Base-by-base conservation (phyloP, 176 grass and related monocot genomes). In the Aegilops speltoides region DNA sequence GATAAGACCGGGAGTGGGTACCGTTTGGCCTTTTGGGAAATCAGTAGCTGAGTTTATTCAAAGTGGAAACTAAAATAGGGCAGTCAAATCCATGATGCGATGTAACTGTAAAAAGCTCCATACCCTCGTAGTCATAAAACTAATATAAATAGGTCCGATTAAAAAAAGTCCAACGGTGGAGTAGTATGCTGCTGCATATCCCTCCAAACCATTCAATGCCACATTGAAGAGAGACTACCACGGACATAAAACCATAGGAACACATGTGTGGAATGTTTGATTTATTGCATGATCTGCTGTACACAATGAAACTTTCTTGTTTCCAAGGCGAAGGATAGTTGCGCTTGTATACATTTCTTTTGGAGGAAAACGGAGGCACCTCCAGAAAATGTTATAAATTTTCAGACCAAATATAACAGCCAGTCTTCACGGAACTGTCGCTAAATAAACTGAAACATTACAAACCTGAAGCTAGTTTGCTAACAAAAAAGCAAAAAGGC, bases 51-150 rank as follows among this genome's bases (percentile, higher is more conserved):
- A 29, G 74, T 28, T 20, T 38, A 78, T 78, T 68, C 61, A 69
- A 85, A 70, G 23, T 22, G 15, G 8, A 26, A 50, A 56, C 16
- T 64, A 76, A 85, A 74, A 16, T 40, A 84, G 70, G 13, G 15
- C 82, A 79, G 91, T 93, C 88, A 93, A 93, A 87, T 52, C 22
- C 16, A 34, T 34, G 80, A 63, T 87, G 54, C 34, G 63, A 76
- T 84, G 84, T 56, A 80, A 76, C 64, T 73, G 81, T 85, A 54
- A 82, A 92, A 89, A 92, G 81, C 50, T 34, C 10, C 20, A 83
- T 66, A 45, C 14, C 79, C 84, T 91, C 89, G 80, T 84, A 62
- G 65, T 54, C 15, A 84, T 83, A 86, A 90, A 90, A 90, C 79
- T 82, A 68, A 54, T 54, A 28, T 85, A 67, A 45, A 76, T 48